A percentile compares a stretch with the other conserved stretches of the same genome.
phyloP scores from a whole-genome alignment of 1,139 yeast genomes.

The Suhomyces choctaworum region DNA sequence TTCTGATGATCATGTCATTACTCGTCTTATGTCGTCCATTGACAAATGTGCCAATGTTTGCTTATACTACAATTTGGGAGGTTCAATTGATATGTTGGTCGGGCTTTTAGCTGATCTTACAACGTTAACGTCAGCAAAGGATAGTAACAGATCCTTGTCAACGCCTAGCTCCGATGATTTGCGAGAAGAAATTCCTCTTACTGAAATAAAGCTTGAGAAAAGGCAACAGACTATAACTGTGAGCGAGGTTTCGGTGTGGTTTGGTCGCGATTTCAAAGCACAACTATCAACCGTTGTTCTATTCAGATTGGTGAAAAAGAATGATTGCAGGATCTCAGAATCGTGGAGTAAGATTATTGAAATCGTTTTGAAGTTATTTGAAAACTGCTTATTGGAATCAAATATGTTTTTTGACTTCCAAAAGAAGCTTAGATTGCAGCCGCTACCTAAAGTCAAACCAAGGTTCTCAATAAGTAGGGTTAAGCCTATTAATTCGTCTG shows the following conservation, averaged over 20 bases:
- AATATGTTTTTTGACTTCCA: constrained; percentile 69
- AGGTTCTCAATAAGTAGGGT: constrained; percentile 62
- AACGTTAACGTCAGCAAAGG: constrained; percentile 39
- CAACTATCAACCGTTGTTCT: constrained; percentile 86
- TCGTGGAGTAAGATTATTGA: constrained; percentile 66
- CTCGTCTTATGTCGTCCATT: constrained; percentile 81
- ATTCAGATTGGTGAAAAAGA: constrained; percentile 70
- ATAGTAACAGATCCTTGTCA: background rate
- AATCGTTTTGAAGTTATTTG: constrained; percentile 65
- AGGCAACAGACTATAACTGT: constrained; percentile 64
- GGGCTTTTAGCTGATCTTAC: constrained; percentile 65
- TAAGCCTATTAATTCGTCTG: constrained; percentile 63
- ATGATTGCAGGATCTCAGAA: constrained; percentile 46
- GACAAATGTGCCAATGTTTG: constrained; percentile 85
- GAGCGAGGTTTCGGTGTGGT: constrained; percentile 75
- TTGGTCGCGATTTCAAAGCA: constrained; percentile 90
- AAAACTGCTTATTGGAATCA: constrained; percentile 70
- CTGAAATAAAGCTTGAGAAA: constrained; percentile 50
- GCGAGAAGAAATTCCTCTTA: constrained; percentile 49
- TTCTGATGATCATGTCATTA: constrained; percentile 83
- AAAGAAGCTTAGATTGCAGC: constrained; percentile 47
- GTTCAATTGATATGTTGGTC: constrained; percentile 65
- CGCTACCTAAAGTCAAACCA: constrained; percentile 64
- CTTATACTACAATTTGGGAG: constrained; percentile 55
- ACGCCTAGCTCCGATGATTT: constrained; percentile 28